Base-by-base conservation (phyloP, 768 basidiomycete genomes). In the Agrocybe praecox region DNA sequence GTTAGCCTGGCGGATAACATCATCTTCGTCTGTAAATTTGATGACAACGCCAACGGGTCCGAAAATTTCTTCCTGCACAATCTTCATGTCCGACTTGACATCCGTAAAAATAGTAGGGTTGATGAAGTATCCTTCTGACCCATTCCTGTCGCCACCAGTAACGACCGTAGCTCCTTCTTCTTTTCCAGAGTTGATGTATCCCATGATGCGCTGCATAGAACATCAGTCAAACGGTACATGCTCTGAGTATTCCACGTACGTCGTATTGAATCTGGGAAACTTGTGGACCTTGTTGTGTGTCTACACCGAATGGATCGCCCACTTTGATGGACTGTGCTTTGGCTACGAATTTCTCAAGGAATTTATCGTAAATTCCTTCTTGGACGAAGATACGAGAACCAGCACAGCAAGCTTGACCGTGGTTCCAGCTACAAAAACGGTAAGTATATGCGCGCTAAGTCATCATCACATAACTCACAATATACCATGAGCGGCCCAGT, bases 371-470 rank as follows among this genome's bases (percentile, higher is more conserved):
- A 62, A 94, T 84, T 2, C 76, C 74, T 56, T 81, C 85, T 66
- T 94, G 92, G 5, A 95, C 90, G 65, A 81, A 93, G 65, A 94
- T 85, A 58, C 94, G 84, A 19, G 91, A 89, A 10, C 92, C 89
- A 11, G 91, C 91, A 61, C 83, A 84, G 74, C 93, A 94, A 15
- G 80, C 77, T 71, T 94, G 92, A 21, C 93, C 90, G 26, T 62
- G 52, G 32, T 62, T 66, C 56, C 65, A 62, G 56, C 63, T 63
- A 59, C 46, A 46, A 48, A 4, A 51, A 15, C 8, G 42, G 11
- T 33, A 34, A 15, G 6, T n/a, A 43, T 11, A 34, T 12, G 2
- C 23, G 45, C 43, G 34, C 29, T 34, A 23, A 23, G 49, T 11
- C 55, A 55, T 22, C 26, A 4, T 29, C 9, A 29, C 5, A 29